Conservation (phyloP, 495 filamentous ascomycete species). For the Entonaema liquescens region DNA sequence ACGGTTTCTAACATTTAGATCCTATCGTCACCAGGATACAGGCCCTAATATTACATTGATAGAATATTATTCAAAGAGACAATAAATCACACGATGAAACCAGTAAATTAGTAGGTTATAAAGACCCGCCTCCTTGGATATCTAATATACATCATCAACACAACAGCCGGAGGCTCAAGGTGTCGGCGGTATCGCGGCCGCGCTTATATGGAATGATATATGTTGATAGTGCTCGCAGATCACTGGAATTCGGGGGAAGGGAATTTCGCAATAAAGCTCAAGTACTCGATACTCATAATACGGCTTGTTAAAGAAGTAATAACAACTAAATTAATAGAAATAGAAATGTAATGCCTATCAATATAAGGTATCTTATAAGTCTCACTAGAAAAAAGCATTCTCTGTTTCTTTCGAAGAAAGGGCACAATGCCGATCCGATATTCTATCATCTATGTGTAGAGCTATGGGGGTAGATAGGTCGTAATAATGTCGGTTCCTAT, state of each 20-base stretch:
- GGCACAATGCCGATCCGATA: neutral
- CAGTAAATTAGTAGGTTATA: neutral
- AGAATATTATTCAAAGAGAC: neutral
- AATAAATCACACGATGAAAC: neutral
- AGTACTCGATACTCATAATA: neutral
- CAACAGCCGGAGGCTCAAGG: neutral
- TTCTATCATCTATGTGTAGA: neutral
- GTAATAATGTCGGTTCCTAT: neutral
- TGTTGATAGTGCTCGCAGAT: neutral
- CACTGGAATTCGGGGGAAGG: constrained; percentile 5
- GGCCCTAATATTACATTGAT: neutral
- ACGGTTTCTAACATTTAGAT: neutral
- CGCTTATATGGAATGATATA: neutral
- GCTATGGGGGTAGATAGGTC: neutral
- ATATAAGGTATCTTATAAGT: neutral
- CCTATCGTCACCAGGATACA: neutral
- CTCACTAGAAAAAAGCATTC: neutral
- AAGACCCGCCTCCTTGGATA: neutral
- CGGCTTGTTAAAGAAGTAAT: neutral
- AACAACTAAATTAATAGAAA: too few relatives aligned
- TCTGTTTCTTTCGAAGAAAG: neutral
- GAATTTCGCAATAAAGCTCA: neutral
- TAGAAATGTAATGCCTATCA: too few relatives aligned
- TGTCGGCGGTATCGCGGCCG: constrained; percentile 7
- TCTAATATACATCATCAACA: neutral